Conservation (phyloP, 768 basidiomycete species). For the Candolleomyces efflorescens region DNA sequence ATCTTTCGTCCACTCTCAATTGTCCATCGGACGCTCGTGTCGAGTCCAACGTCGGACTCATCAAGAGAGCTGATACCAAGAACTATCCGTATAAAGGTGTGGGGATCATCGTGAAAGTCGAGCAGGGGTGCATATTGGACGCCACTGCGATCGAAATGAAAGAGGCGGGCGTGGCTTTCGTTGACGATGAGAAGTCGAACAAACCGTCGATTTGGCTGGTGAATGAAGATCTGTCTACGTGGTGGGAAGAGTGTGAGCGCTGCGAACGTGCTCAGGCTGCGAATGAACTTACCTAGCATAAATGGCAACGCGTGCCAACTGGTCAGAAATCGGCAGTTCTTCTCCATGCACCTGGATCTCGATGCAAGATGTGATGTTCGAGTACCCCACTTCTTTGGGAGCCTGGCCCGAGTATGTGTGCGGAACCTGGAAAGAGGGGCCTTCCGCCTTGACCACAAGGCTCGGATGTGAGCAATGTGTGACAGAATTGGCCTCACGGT, state of each 20-base stretch:
- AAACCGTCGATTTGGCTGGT: constrained; percentile 3
- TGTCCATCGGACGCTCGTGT: neutral
- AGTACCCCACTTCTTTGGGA: neutral
- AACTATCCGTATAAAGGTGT: neutral
- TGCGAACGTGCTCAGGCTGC: neutral
- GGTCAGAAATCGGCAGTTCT: neutral
- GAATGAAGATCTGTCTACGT: constrained; percentile 1
- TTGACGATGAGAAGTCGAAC: neutral
- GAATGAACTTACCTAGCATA: neutral
- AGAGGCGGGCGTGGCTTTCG: neutral
- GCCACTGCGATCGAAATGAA: constrained; percentile 5
- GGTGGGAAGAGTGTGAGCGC: neutral
- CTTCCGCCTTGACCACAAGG: too few species aligned
- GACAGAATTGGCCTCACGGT: too few species aligned
- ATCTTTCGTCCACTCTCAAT: neutral
- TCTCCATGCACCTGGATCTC: neutral
- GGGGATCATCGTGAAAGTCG: neutral
- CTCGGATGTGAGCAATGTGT: too few species aligned
- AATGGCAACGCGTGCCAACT: neutral
- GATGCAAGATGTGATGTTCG: neutral
- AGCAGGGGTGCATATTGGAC: neutral
- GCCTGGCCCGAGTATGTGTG: too few species aligned
- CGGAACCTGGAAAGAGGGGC: too few species aligned
- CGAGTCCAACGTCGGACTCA: neutral
- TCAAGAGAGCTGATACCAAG: neutral